Conservation (phyloP, 1,139 yeast genomes). For the Sporopachydermia cereana region DNA sequence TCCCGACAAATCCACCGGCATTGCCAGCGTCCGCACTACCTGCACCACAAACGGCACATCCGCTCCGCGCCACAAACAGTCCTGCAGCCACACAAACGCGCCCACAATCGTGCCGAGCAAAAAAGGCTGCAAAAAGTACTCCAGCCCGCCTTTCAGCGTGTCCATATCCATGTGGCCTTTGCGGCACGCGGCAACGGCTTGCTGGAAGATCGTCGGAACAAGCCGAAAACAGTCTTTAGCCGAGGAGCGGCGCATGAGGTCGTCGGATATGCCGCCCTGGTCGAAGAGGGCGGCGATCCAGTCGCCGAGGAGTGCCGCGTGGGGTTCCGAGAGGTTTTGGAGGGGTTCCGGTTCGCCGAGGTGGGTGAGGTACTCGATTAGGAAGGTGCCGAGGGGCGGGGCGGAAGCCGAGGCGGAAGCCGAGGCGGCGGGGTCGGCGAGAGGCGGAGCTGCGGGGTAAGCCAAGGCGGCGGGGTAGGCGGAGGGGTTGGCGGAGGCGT, state of each 20-base stretch:
- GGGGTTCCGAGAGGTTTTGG: conserved; percentile 15
- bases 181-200: conserved; percentile 53
- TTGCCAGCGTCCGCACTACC: conserved; percentile 22
- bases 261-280: conserved; percentile 81
- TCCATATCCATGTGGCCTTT: conserved; percentile 41
- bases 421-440: not conserved
- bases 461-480: not conserved
- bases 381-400: conserved; percentile 9
- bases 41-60: conserved; percentile 22
- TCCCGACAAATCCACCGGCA: conserved; percentile 26
- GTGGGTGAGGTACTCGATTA: conserved; percentile 10
- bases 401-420: too few relatives aligned
- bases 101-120: conserved; percentile 34
- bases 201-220: conserved; percentile 65
- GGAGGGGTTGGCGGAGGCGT: not conserved
- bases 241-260: conserved; percentile 53
- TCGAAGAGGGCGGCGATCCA: conserved; percentile 82
- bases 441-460: not conserved
- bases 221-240: conserved; percentile 58
- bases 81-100: conserved; percentile 28
- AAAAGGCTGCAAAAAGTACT: conserved; percentile 54
- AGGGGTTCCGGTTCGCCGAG: conserved; percentile 3
- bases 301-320: conserved; percentile 42
- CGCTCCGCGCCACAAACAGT: conserved; percentile 26
- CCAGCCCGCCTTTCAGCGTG: conserved; percentile 44